These are phyloP conservation scores for Diplodia sapinea DNA, from an alignment of 2,329 filamentous ascomycete genomes.

Conservation along the genomic window DNA sequence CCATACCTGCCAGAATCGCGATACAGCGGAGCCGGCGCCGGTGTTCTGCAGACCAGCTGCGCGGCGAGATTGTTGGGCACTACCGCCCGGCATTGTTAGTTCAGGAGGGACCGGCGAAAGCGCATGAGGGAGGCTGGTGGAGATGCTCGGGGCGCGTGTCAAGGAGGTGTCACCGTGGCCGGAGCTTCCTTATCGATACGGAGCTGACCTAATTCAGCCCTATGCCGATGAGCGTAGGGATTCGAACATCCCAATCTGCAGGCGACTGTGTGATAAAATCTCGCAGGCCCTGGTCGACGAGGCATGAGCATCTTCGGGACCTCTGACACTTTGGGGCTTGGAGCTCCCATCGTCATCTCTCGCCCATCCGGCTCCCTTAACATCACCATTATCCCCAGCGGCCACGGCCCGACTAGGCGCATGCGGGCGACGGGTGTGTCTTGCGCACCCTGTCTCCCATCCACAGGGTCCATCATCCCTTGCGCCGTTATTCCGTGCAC, in stretches of 20 bases:
- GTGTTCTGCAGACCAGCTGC: conserved; percentile 26
- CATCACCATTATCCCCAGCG: background rate
- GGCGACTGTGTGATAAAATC: background rate
- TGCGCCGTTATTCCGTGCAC: background rate
- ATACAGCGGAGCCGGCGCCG: conserved; percentile 22
- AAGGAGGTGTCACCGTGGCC: conserved; percentile 19
- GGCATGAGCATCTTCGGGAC: background rate
- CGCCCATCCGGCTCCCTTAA: background rate
- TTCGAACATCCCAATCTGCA: conserved; percentile 13
- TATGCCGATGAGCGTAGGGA: conserved; percentile 14
- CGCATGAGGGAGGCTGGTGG: conserved; percentile 15
- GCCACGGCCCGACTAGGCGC: conserved; percentile 1
- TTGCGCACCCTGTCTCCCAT: conserved; percentile 7
- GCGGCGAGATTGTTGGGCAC: conserved; percentile 23
- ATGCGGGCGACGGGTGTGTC: background rate
- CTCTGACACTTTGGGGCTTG: background rate
- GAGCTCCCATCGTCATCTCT: conserved; percentile 12
- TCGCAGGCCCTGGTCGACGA: background rate
- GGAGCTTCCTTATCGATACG: conserved; percentile 13
- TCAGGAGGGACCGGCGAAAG: conserved; percentile 2
- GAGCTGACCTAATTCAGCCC: conserved; percentile 22
- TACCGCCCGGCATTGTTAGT: conserved; percentile 20
- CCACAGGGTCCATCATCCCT: conserved; percentile 4
- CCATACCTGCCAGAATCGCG: conserved; percentile 32
- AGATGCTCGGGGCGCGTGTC: background rate